phyloP scores from a whole-genome alignment of 2,329 filamentous ascomycete species.

The Colletotrichum eremochloae region DNA sequence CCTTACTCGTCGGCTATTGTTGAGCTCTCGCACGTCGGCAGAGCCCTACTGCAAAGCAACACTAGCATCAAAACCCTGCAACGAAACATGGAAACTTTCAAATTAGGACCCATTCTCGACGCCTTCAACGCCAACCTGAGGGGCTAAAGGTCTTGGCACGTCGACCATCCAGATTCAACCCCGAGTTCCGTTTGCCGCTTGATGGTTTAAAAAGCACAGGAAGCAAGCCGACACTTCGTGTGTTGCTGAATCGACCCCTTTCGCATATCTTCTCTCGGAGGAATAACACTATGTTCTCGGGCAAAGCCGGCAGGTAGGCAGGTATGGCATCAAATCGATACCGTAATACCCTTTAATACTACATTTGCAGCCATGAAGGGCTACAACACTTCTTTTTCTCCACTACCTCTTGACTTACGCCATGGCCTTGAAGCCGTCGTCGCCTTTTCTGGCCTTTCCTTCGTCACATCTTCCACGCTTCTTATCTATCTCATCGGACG shows the following conservation, averaged over 20 bases:
- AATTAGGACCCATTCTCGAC: neutral
- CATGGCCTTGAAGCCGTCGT: conserved; percentile 54
- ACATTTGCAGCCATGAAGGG: conserved; percentile 11
- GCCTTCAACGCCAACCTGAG: conserved; percentile 10
- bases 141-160: neutral
- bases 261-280: neutral
- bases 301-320: conserved; percentile 30
- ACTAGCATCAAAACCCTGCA: conserved; percentile 1
- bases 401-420: conserved; percentile 51
- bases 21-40: conserved; percentile 11
- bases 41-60: neutral
- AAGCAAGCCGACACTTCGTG: neutral
- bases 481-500: conserved; percentile 54
- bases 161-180: conserved; percentile 12
- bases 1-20: conserved; percentile 9
- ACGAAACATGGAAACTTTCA: neutral
- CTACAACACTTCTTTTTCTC: conserved; percentile 47
- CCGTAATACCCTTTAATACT: neutral
- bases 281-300: neutral
- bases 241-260: too few relatives aligned
- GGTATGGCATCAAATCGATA: conserved; percentile 22
- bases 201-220: conserved; percentile 9
- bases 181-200: neutral
- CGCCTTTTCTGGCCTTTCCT: conserved; percentile 52
- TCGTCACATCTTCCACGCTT: conserved; percentile 50